Evolutionary conservation across 352 stramenopile species (phyloP).

Genomic region (Halophytophthora polymorphica): DNA sequence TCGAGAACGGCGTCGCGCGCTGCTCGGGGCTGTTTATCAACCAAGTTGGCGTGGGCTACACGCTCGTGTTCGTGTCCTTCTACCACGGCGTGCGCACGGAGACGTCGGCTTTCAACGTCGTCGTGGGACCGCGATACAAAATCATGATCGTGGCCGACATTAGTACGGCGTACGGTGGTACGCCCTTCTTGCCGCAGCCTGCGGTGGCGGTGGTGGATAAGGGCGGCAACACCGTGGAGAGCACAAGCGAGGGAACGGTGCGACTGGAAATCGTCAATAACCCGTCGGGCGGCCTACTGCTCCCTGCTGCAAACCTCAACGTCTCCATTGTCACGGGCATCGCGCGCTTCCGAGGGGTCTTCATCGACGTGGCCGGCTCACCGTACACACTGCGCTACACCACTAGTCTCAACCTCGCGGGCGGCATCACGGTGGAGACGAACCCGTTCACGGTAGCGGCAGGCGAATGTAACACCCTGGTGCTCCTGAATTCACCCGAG

Average conservation of each 20-base stretch:
- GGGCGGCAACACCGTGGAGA: constrained; percentile 62
- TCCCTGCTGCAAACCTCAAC: constrained; percentile 44
- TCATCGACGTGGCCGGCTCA: constrained; percentile 75
- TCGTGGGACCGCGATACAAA: constrained; percentile 53
- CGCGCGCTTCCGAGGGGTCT: constrained; percentile 56
- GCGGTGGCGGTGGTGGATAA: constrained; percentile 74
- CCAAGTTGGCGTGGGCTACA: constrained; percentile 56
- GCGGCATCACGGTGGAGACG: constrained; percentile 55
- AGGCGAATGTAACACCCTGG: constrained; percentile 46
- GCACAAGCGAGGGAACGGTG: constrained; percentile 44
- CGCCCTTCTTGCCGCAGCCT: constrained; percentile 72
- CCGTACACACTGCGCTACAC: constrained; percentile 76
- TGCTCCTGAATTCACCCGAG: constrained; percentile 38
- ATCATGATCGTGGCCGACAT: constrained; percentile 70
- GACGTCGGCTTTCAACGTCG: constrained; percentile 66
- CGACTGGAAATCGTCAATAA: constrained; percentile 72
- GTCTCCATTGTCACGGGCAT: constrained; percentile 51
- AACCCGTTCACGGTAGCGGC: constrained; percentile 76
- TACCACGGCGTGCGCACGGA: constrained; percentile 70
- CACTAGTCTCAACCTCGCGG: constrained; percentile 48
- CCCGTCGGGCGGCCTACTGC: constrained; percentile 43
- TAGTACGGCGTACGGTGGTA: constrained; percentile 77
- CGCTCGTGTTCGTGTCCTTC: constrained; percentile 60
- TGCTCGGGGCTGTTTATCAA: constrained; percentile 77
- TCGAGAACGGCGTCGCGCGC: constrained; percentile 73